Evolutionary conservation across 2,329 filamentous ascomycete genomes (phyloP), one percentile per base, ranked within the genome.

Genomic region (Aaosphaeria arxii): DNA sequence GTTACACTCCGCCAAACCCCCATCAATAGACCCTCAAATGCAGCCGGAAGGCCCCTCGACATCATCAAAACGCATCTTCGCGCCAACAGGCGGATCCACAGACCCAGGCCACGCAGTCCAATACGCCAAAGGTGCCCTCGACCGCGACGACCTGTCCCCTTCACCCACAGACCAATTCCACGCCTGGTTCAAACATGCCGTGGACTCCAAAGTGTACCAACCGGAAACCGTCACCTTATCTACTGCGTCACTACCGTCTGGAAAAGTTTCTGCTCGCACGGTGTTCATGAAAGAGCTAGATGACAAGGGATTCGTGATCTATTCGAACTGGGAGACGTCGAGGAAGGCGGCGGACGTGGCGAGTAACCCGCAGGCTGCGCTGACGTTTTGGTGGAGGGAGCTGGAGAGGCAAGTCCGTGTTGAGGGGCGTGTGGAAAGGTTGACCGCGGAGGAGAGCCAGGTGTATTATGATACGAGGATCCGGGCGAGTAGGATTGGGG

Each of bases 221-320:
- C 91, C 92, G 1, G 94, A 99, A 72, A 89, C 94, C 1, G 91
- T 90, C 63, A 91, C 87, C 1, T 78, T 99, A 1, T 87, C 91
- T 4, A 99, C 94, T 1, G 91, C 91, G 0, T 77, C 80, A 28
- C 80, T 97, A 4, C 92, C 92, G 1, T 88, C 84, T 0, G 94
- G 94, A 51, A 85, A 88, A 42, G 88, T 97, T 17, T 90, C 85
- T 42, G 86, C 89, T 4, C 89, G 94, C 50, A 81, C 90, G 58
- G 90, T 99, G 35, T 99, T 97, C 73, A 80, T 99, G 57, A 99
- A 99, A 74, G 94, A 97, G 76, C 83, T 97, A 28, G 91, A 97
- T 70, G 71, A 77, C 5, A 72, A 69, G 17, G 91, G 91, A 11
- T 99, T 95, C 72, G 90, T 97, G 40, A 79, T 99, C 43, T 99